Conservation (phyloP, 208 protist species). For the Strigomonas culicis region DNA sequence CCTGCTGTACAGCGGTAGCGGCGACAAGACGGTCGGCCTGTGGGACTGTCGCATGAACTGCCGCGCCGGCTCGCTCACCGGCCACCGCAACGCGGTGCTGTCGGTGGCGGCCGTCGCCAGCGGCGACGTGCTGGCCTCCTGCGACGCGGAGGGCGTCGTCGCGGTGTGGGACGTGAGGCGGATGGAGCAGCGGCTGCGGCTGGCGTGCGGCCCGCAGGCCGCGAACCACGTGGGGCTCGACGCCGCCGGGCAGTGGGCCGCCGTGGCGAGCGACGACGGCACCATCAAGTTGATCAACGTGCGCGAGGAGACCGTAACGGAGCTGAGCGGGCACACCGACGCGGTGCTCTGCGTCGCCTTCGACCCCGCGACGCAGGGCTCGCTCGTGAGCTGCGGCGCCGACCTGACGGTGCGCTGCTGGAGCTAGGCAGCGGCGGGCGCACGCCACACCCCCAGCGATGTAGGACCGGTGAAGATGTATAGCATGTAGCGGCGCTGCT, state of each 20-base stretch:
- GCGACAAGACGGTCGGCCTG: conserved; percentile 96
- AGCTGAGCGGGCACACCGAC: conserved; percentile 73
- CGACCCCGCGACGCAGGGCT: conserved; percentile 62
- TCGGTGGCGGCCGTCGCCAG: conserved; percentile 44
- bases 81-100: conserved; percentile 90
- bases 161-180: conserved; percentile 75
- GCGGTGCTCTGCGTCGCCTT: conserved; percentile 88
- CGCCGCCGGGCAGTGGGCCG: conserved; percentile 67
- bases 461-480: background rate
- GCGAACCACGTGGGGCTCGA: conserved; percentile 79
- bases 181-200: conserved; percentile 51
- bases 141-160: conserved; percentile 94
- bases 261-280: conserved; percentile 92
- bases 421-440: conserved; percentile 28
- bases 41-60: conserved; percentile 95
- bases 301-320: conserved; percentile 57
- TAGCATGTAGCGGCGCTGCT: too few relatives aligned
- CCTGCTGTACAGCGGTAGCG: conserved; percentile 91
- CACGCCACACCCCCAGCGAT: background rate
- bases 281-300: conserved; percentile 95
- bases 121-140: conserved; percentile 72
- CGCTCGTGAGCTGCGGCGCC: conserved; percentile 77
- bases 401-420: conserved; percentile 86
- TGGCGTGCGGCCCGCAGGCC: conserved; percentile 68
- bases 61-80: conserved; percentile 94